Evolutionary conservation across 805 yeast species (phyloP), one percentile per base, ranked within the genome.

Genomic region (Saccharomycopsis fibuligera): DNA sequence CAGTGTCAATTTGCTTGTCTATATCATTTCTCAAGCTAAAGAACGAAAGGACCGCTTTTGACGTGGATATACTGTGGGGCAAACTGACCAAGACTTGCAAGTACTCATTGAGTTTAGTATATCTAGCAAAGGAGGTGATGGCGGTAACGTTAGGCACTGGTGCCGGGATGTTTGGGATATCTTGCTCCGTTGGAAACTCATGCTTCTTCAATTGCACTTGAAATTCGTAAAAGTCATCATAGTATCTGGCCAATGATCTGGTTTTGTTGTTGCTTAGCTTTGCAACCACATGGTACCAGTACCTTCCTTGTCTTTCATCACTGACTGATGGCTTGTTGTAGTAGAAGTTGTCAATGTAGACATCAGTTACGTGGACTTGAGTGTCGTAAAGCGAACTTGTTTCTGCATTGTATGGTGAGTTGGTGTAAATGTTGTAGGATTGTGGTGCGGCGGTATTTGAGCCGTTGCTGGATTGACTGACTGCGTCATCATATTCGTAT

Each of bases 81-180:
- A 91, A 72, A 37, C 76, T 71, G 29, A 87, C 73, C 54, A 91
- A 65, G 35, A 75, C 77, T 35, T 70, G 68, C 12, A 81, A 77
- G 55, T 80, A 81, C 25, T 72, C 71, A 58, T 80, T 78, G 49
- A 80, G 62, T 57, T 76, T 79, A 1, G 69, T 73, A 43, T 75
- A 69, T 49, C 85, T 68, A 57, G 76, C 78, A 43, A 70, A 65
- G 1, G 83, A 75, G 35, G 78, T 76, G 14, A 79, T 67, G 66
- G 91, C 97, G 54, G 88, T 88, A 47, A 93, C 96, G 59, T 84
- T 86, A 35, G 95, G 83, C 42, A 91, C 73, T 2, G 99, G 99
- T 1, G 98, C 99, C 0, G 99, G 98, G 60, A 93, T 90, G 56
- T 83, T 88, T 5, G 99, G 99, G 49, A 93, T 73, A 12, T 97